A percentile compares a stretch with the other conserved stretches of the same genome.
Conservation (phyloP, 306 rosid genomes). For the Cucumis melo region DNA sequence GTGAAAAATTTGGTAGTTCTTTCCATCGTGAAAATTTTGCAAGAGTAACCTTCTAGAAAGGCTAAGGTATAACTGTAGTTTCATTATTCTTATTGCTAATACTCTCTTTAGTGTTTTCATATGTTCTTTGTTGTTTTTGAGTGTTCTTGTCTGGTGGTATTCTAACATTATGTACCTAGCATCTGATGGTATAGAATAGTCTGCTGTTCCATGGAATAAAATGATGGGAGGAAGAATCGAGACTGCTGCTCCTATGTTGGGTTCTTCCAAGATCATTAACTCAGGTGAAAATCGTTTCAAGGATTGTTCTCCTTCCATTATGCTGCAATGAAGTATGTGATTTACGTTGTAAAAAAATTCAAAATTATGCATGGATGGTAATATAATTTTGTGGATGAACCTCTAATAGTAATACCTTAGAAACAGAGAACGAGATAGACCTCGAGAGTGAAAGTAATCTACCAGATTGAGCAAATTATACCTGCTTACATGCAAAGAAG, state of each 20-base stretch:
- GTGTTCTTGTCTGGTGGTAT: too few relatives aligned
- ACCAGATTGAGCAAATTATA: constrained; percentile 59
- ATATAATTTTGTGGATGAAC: background rate
- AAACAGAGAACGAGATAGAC: constrained; percentile 74
- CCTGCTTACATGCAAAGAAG: constrained; percentile 33
- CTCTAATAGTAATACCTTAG: constrained; percentile 27
- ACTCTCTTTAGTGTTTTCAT: too few relatives aligned
- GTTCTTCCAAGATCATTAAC: constrained; percentile 52
- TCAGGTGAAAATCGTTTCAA: constrained; percentile 78
- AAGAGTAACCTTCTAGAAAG: too few relatives aligned
- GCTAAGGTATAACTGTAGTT: too few relatives aligned
- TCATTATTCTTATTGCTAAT: too few relatives aligned
- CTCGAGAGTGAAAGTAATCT: constrained; percentile 70
- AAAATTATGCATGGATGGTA: background rate
- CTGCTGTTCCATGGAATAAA: constrained; percentile 87
- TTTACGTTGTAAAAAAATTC: background rate
- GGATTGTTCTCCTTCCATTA: constrained; percentile 95
- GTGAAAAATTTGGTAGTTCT: too few relatives aligned
- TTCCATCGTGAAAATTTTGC: too few relatives aligned
- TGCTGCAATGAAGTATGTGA: constrained; percentile 30
- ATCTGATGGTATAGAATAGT: constrained; percentile 85
- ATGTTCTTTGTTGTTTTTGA: too few relatives aligned
- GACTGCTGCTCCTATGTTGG: constrained; percentile 42
- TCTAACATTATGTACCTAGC: constrained; percentile 34
- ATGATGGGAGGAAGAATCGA: constrained; percentile 59